Percentiles rank a stretch among this genome's conserved stretches.
Conservation (phyloP, 73 alveolate genomes). For the Tetrahymena borealis region DNA sequence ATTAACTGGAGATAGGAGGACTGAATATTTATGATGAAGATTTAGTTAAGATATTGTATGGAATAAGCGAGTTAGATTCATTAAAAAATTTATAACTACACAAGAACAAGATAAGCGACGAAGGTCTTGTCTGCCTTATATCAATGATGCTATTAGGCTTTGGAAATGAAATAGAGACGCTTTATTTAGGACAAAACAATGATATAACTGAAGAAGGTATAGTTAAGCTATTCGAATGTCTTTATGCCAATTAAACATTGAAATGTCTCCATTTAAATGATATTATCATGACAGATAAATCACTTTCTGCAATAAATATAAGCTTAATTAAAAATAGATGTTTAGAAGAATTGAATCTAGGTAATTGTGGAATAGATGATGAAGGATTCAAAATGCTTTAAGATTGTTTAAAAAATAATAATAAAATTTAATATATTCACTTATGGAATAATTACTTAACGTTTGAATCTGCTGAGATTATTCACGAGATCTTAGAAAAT, state of each 20-base stretch:
- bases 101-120: background rate
- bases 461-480: background rate
- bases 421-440: background rate
- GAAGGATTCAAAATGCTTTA: background rate
- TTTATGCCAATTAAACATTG: background rate
- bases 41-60: background rate
- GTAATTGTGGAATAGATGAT: background rate
- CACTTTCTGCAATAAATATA: background rate
- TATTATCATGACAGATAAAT: background rate
- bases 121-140: background rate
- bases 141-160: background rate
- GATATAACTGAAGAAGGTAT: background rate
- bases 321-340: background rate
- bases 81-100: background rate
- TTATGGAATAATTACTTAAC: background rate
- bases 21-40: background rate
- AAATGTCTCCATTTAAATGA: background rate
- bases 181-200: background rate
- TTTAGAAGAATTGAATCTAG: background rate
- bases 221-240: background rate
- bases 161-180: background rate
- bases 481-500: background rate
- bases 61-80: background rate
- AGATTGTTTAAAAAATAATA: background rate
- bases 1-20: background rate